Evolutionary conservation across 1,284 basidiomycete species (phyloP).

Genomic region (Cutaneotrichosporon sp.): DNA sequence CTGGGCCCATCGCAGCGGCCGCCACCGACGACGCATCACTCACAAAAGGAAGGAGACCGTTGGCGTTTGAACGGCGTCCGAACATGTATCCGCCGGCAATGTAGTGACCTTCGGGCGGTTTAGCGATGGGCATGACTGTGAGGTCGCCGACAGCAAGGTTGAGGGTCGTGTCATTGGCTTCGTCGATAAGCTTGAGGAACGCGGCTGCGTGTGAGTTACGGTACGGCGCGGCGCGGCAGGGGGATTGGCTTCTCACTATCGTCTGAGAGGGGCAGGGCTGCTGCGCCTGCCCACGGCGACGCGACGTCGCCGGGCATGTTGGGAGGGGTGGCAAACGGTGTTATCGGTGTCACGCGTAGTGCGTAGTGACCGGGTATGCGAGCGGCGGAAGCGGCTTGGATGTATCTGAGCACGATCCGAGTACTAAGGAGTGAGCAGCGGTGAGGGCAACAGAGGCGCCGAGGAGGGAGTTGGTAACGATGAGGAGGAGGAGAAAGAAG

Average conservation of each 20-base stretch:
- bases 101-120: not conserved
- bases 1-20: not conserved
- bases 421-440: too few relatives aligned
- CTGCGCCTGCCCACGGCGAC: not conserved
- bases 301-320: not conserved
- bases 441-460: too few relatives aligned
- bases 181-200: not conserved
- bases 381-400: too few relatives aligned
- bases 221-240: not conserved
- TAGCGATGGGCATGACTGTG: not conserved
- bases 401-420: too few relatives aligned
- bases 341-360: too few relatives aligned
- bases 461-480: not conserved
- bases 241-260: not conserved
- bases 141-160: not conserved
- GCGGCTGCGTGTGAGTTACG: not conserved
- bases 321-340: not conserved
- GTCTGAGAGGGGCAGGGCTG: not conserved
- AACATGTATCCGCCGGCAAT: not conserved
- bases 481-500: not conserved
- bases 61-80: constrained; percentile 1
- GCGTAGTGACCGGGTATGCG: too few relatives aligned
- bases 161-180: not conserved
- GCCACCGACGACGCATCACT: not conserved
- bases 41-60: not conserved